A percentile compares a stretch with the other conserved stretches of the same genome.
These are phyloP conservation scores for Penicillium janthinellum DNA, from an alignment of 2,329 filamentous ascomycete genomes.

Conservation along the genomic window DNA sequence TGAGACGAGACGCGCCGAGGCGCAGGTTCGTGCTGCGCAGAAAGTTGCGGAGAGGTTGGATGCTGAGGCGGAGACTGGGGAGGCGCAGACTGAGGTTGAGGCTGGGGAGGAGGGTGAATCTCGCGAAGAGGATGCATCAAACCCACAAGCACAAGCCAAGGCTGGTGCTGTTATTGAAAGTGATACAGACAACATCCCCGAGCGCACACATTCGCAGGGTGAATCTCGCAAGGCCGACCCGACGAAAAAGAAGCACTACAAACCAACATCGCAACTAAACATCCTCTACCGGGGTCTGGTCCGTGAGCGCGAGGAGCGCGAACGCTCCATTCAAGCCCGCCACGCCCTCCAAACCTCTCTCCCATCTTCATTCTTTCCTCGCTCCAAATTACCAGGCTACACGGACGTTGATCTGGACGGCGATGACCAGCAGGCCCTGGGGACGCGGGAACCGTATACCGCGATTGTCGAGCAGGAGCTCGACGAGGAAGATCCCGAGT, in stretches of 20 bases:
- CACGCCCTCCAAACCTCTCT: slow-evolving; percentile 37
- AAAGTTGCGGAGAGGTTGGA: slow-evolving; percentile 78
- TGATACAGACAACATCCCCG: slow-evolving; percentile 20
- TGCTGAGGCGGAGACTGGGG: slow-evolving; percentile 48
- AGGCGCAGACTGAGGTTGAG: slow-evolving; percentile 18
- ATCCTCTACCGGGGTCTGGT: slow-evolving; percentile 79
- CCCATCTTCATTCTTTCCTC: slow-evolving; percentile 39
- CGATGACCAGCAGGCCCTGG: slow-evolving; percentile 71
- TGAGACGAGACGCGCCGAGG: slow-evolving; percentile 68
- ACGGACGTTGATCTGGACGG: slow-evolving; percentile 69
- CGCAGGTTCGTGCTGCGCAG: slow-evolving; percentile 74
- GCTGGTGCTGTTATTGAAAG: slow-evolving; percentile 9
- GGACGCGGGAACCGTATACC: slow-evolving; percentile 50
- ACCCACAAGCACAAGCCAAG: neutral
- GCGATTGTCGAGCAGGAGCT: slow-evolving; percentile 55
- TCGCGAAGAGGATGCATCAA: neutral
- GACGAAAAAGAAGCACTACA: slow-evolving; percentile 28
- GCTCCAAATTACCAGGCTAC: slow-evolving; percentile 61
- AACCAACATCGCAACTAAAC: slow-evolving; percentile 68
- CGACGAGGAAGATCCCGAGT: slow-evolving; percentile 74
- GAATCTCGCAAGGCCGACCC: neutral
- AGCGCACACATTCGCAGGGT: slow-evolving; percentile 3
- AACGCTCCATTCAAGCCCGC: slow-evolving; percentile 36
- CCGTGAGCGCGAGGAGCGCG: slow-evolving; percentile 66
- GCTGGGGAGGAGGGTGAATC: neutral